Percentiles rank a stretch among this genome's conserved stretches.
These are phyloP conservation scores for Tuber melanosporum DNA, from an alignment of 495 filamentous ascomycete genomes.

Conservation along the genomic window DNA sequence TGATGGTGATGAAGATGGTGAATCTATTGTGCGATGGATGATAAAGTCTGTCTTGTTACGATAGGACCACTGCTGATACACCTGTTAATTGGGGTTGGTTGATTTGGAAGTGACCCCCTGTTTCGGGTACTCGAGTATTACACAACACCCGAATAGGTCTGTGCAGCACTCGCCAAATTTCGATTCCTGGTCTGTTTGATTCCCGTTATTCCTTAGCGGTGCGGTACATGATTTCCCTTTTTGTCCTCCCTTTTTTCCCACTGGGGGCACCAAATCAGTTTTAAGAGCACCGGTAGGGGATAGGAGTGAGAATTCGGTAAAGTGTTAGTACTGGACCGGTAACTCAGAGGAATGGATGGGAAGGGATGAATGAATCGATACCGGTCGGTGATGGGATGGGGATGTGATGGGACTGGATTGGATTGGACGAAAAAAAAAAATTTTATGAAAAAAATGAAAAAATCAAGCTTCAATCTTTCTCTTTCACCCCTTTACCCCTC, in stretches of 20 bases:
- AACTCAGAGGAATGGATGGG: slow-evolving; percentile 17
- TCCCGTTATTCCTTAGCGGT: not conserved
- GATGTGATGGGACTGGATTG: not conserved
- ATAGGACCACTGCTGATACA: not conserved
- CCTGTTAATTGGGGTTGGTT: not conserved
- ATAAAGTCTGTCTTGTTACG: not conserved
- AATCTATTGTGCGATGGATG: not conserved
- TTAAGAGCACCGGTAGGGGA: slow-evolving; percentile 12
- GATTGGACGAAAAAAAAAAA: not conserved
- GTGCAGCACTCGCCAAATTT: slow-evolving; percentile 31
- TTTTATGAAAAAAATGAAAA: not conserved
- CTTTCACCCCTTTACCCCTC: slow-evolving; percentile 12
- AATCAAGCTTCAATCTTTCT: slow-evolving; percentile 19
- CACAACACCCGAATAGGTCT: slow-evolving; percentile 9
- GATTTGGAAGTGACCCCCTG: slow-evolving; percentile 20
- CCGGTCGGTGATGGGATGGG: slow-evolving; percentile 3
- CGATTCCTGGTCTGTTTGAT: not conserved
- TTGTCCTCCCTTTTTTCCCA: slow-evolving; percentile 10
- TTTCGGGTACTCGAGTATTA: slow-evolving; percentile 37
- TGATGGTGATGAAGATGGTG: not conserved
- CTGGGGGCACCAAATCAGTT: slow-evolving; percentile 17
- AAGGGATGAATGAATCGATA: not conserved
- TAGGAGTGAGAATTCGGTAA: slow-evolving; percentile 11
- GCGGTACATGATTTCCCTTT: slow-evolving; percentile 5
- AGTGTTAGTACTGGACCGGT: slow-evolving; percentile 11